Evolutionary conservation across 176 grass and related monocot species (phyloP), one percentile per base, ranked within the genome.

Genomic region (Oryza australiensis): DNA sequence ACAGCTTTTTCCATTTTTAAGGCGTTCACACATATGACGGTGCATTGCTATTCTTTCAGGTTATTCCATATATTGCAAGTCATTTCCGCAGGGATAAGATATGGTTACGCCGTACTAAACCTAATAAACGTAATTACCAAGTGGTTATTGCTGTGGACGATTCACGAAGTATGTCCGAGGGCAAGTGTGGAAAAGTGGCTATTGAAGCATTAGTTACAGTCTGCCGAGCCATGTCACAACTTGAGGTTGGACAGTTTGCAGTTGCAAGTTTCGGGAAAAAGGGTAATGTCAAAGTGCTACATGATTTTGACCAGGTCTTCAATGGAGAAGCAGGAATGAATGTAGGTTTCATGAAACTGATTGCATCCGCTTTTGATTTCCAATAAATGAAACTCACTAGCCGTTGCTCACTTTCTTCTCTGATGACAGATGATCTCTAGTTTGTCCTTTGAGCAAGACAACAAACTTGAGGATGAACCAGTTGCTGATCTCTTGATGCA

Each of bases 301-400:
- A 98, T 90, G 92, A 98, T 90, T 98, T 98, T 91, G 92, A 98
- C 70, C 88, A 93, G 84, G 86, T 87, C 49, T 98, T 98, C 81
- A 98, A 88, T 78, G 81, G 82, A 41, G 92, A 95, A 91, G 86
- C 90, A 84, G 95, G 95, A 74, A 81, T 86, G 3, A 93, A 95
- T 77, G 95, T 91, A 87, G 64, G 86, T 86, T 73, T 68, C 9
- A 59, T 5, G 37, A 55, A 57, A 69, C 3, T 80, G 26, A 46
- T 9, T 3, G 9, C 10, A 6, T 69, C n/a, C 70, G 73, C 30
- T 75, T 67, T 80, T 66, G 14, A 72, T 23, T 81, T 66, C 2
- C 6, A 6, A 62, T 27, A 55, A 55, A 15, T 12, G 4, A 23
- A n/a, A 80, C 53, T 77, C 33, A 35, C 20, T 28, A 63, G 57